A percentile compares a stretch with the other conserved stretches of the same genome.
Evolutionary conservation across 306 rosid genomes (phyloP).

Genomic region (Alnus rubra): DNA sequence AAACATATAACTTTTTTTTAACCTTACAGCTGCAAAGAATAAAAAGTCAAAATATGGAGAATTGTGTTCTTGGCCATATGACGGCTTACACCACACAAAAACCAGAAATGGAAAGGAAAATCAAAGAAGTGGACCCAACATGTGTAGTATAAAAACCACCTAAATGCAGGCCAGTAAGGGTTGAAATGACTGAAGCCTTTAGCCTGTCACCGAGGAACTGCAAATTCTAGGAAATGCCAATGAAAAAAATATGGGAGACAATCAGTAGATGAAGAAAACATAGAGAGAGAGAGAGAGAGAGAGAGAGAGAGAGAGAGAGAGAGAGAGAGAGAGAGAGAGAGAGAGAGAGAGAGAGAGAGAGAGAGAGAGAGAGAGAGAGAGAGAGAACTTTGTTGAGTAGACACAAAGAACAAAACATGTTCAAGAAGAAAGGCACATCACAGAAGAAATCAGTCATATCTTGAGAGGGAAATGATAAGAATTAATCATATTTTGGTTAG

Average conservation of each 20-base stretch:
- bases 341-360: slow-evolving; percentile 9
- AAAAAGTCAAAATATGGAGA: neutral
- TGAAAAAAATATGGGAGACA: slow-evolving; percentile 32
- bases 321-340: slow-evolving; percentile 14
- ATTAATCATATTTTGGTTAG: neutral
- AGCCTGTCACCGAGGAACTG: slow-evolving; percentile 65
- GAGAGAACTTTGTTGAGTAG: slow-evolving; percentile 13
- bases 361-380: slow-evolving; percentile 17
- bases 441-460: neutral
- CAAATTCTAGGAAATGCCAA: slow-evolving; percentile 49
- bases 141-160: neutral
- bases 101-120: neutral
- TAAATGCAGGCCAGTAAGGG: slow-evolving; percentile 35
- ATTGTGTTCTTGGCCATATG: neutral
- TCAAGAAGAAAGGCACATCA: neutral
- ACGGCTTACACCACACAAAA: slow-evolving; percentile 17
- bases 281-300: slow-evolving; percentile 15
- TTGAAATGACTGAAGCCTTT: slow-evolving; percentile 37
- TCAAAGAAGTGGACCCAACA: slow-evolving; percentile 18
- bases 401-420: neutral
- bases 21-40: neutral
- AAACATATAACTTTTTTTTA: neutral
- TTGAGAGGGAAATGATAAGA: neutral
- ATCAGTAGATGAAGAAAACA: slow-evolving; percentile 20
- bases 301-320: slow-evolving; percentile 1